phyloP scores from a whole-genome alignment of 805 yeast genomes.

The Barnettozyma pratensis region DNA sequence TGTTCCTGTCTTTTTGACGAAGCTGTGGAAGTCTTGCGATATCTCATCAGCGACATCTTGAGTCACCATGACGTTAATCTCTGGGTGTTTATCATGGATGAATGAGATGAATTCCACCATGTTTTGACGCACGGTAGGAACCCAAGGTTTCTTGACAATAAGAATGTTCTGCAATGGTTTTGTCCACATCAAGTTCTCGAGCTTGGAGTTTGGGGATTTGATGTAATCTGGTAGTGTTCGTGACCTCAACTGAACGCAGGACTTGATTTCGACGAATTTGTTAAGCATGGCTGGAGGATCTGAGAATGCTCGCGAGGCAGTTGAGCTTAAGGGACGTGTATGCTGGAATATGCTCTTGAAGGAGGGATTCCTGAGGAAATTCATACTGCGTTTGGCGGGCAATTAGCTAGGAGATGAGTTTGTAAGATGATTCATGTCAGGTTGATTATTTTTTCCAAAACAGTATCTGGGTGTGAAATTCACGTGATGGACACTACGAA shows the following conservation, averaged over 20 bases:
- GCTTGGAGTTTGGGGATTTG: slow-evolving; percentile 51
- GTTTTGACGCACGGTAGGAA: slow-evolving; percentile 56
- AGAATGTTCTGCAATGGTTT: slow-evolving; percentile 67
- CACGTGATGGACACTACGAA: no score
- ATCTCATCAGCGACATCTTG: slow-evolving; percentile 73
- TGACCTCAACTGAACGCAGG: slow-evolving; percentile 26
- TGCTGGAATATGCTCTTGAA: background rate
- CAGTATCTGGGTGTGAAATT: no score
- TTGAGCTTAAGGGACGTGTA: slow-evolving; percentile 14
- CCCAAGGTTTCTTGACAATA: slow-evolving; percentile 83
- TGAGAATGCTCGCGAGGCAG: slow-evolving; percentile 14
- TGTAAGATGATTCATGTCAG: no score
- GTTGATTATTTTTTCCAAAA: no score
- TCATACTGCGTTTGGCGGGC: background rate
- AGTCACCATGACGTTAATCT: slow-evolving; percentile 72
- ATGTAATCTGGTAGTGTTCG: slow-evolving; percentile 46
- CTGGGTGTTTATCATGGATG: slow-evolving; percentile 57
- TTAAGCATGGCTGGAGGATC: slow-evolving; percentile 26
- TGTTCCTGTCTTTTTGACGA: slow-evolving; percentile 20
- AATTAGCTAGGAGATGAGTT: background rate
- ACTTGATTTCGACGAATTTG: slow-evolving; percentile 27
- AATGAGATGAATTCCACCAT: slow-evolving; percentile 60
- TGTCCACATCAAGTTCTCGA: slow-evolving; percentile 67
- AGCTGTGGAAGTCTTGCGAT: slow-evolving; percentile 24
- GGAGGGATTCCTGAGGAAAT: background rate